phyloP scores from a whole-genome alignment of 495 filamentous ascomycete species.

The Neurospora sp. region DNA sequence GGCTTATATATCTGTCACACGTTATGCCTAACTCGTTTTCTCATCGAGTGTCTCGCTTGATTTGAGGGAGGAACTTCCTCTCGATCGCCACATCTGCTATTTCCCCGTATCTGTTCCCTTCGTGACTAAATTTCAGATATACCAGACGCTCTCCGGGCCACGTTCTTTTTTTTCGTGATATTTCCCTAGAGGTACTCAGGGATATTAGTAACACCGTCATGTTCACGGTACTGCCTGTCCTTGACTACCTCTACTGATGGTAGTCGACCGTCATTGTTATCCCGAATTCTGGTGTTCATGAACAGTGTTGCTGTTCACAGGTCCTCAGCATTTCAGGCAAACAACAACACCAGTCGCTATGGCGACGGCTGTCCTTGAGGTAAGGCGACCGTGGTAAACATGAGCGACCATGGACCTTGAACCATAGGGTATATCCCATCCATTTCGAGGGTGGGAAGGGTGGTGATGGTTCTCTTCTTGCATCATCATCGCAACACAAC shows the following conservation, averaged over 20 bases:
- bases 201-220: neutral
- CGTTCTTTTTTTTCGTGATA: too few relatives aligned
- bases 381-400: neutral
- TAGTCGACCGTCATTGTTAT: neutral
- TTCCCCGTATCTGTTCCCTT: neutral
- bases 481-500: neutral
- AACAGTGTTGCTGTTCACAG: neutral
- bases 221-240: neutral
- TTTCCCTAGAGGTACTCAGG: too few relatives aligned
- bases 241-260: neutral
- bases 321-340: neutral
- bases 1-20: fast-evolving
- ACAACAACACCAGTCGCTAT: neutral
- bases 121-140: too few relatives aligned
- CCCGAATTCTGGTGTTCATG: neutral
- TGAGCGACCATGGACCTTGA: neutral
- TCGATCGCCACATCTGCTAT: too few relatives aligned
- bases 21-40: neutral
- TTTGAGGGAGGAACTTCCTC: neutral
- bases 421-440: neutral
- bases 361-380: neutral
- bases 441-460: neutral
- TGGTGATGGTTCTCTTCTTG: neutral
- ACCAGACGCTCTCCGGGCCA: neutral
- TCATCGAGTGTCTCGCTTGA: neutral